phyloP scores from a whole-genome alignment of 352 stramenopile genomes.

The Globisporangium alternatum region DNA sequence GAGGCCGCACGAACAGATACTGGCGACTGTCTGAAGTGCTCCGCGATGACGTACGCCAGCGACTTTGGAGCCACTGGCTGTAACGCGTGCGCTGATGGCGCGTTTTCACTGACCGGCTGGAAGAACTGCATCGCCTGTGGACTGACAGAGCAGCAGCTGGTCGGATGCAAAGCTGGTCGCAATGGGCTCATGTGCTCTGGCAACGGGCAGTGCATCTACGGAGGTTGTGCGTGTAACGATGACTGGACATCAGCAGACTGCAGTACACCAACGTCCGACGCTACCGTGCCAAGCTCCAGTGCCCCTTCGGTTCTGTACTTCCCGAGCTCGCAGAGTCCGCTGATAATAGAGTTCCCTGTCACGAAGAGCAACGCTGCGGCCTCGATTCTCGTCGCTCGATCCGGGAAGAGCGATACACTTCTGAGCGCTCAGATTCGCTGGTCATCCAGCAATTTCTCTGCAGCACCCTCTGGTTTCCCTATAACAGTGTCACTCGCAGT shows the following conservation, averaged over 20 bases:
- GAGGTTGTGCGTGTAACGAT: conserved; percentile 44
- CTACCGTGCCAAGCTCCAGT: conserved; percentile 1
- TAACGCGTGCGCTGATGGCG: conserved; percentile 26
- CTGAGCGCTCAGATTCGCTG: conserved; percentile 26
- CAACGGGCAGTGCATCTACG: conserved; percentile 47
- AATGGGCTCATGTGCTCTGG: conserved; percentile 60
- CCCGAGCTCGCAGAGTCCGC: conserved; percentile 20
- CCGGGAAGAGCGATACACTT: conserved; percentile 19
- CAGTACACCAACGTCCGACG: conserved; percentile 15
- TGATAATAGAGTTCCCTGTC: conserved; percentile 19
- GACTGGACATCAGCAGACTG: conserved; percentile 49
- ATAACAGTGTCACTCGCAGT: conserved; percentile 21
- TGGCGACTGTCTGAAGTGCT: conserved; percentile 37
- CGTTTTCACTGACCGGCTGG: conserved; percentile 56
- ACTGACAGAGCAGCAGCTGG: conserved; percentile 14
- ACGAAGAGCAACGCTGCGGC: conserved; percentile 17
- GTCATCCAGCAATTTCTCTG: conserved; percentile 32
- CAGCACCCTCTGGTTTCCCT: conserved; percentile 16
- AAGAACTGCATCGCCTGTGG: conserved; percentile 50
- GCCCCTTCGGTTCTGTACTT: conserved; percentile 46
- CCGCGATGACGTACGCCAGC: conserved; percentile 36
- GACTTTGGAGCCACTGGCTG: conserved; percentile 29
- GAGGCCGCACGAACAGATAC: conserved; percentile 5
- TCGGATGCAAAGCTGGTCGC: conserved; percentile 43
- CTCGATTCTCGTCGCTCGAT: conserved; percentile 30